phyloP scores from a whole-genome alignment of 2,329 filamentous ascomycete species.

The Blumeria hordei region DNA sequence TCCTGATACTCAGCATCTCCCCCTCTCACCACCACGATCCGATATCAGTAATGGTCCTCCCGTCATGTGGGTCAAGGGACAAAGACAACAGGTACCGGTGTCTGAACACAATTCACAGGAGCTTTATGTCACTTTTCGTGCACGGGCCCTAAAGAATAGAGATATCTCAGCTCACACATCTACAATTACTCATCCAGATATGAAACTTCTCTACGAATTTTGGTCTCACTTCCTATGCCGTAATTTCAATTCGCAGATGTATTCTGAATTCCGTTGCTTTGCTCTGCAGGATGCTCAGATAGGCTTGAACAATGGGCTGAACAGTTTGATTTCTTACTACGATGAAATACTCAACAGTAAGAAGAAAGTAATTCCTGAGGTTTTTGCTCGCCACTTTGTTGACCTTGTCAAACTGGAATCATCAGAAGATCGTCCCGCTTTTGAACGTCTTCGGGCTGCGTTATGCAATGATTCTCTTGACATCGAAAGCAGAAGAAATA shows the following conservation, averaged over 20 bases:
- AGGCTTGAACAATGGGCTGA: slow-evolving; percentile 29
- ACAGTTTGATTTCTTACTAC: slow-evolving; percentile 41
- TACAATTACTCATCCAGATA: slow-evolving; percentile 26
- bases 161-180: slow-evolving; percentile 13
- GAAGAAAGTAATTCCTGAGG: slow-evolving; percentile 23
- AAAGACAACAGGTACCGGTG: slow-evolving; percentile 14
- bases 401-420: slow-evolving; percentile 21
- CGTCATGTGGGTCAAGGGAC: slow-evolving; percentile 18
- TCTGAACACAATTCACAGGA: slow-evolving; percentile 15
- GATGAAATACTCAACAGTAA: slow-evolving; percentile 27
- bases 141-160: slow-evolving; percentile 18
- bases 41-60: slow-evolving; percentile 11
- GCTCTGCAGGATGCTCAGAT: slow-evolving; percentile 39
- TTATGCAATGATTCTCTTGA: slow-evolving; percentile 29
- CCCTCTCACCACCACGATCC: slow-evolving; percentile 8
- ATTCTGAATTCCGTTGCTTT: slow-evolving; percentile 44
- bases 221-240: slow-evolving; percentile 50
- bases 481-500: slow-evolving; percentile 29
- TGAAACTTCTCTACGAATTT: slow-evolving; percentile 47
- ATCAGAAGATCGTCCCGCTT: slow-evolving; percentile 19
- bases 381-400: slow-evolving; percentile 29
- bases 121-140: slow-evolving; percentile 17
- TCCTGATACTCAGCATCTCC: slow-evolving; percentile 9
- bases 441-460: slow-evolving; percentile 25
- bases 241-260: slow-evolving; percentile 54